Conservation (phyloP, 1,284 basidiomycete species). For the Rhodotorula sp. region DNA sequence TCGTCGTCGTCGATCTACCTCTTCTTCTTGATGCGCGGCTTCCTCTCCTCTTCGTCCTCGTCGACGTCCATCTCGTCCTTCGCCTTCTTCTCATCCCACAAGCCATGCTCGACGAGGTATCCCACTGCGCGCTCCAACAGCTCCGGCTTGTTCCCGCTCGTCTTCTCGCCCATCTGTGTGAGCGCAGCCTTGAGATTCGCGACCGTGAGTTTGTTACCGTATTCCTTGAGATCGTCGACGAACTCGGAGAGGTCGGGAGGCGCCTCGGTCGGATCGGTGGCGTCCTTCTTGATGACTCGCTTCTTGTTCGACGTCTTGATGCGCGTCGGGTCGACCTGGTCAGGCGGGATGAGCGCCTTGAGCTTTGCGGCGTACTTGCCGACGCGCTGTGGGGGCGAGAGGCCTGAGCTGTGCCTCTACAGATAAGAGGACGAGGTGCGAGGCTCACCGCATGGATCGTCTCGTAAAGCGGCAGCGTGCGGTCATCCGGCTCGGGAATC, state of each 20-base stretch:
- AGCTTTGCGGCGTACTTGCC: conserved; percentile 15
- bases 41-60: not conserved
- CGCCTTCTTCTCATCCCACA: not conserved
- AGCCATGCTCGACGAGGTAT: conserved; percentile 21
- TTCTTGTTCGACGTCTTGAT: conserved; percentile 16
- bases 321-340: conserved; percentile 18
- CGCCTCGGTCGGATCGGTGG: not conserved
- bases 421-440: not conserved
- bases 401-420: no score
- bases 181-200: conserved; percentile 34
- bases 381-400: conserved; percentile 8
- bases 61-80: not conserved
- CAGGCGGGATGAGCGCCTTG: conserved; percentile 18
- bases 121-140: conserved; percentile 19
- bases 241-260: conserved; percentile 7
- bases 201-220: conserved; percentile 16
- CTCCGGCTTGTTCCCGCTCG: conserved; percentile 33
- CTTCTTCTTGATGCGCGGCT: not conserved
- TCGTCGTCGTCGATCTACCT: not conserved
- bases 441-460: conserved; percentile 28
- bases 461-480: conserved; percentile 32
- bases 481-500: conserved; percentile 37
- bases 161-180: conserved; percentile 20
- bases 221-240: not conserved
- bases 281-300: conserved; percentile 9